A percentile compares a stretch with the other conserved stretches of the same genome.
phyloP scores from a whole-genome alignment of 2,329 filamentous ascomycete genomes.

The Daldinia sp. region DNA sequence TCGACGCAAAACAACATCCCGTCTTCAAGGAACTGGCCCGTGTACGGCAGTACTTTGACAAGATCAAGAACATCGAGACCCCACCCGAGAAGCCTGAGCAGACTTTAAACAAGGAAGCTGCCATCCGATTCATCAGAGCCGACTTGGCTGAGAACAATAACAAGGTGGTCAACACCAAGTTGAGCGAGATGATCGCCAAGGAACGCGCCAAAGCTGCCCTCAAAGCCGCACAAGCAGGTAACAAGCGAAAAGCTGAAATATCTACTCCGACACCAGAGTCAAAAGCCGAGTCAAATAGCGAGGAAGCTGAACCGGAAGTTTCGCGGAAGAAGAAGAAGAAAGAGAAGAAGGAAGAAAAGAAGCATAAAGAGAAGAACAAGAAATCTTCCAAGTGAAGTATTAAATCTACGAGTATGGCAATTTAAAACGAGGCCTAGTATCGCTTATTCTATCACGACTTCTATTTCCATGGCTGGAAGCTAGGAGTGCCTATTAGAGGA shows the following conservation, averaged over 20 bases:
- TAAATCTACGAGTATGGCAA: background rate
- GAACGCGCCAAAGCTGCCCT: conserved; percentile 62
- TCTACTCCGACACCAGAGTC: conserved; percentile 31
- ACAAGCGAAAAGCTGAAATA: conserved; percentile 46
- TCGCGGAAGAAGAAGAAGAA: conserved; percentile 50
- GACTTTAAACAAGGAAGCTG: conserved; percentile 77
- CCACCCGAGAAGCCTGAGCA: conserved; percentile 62
- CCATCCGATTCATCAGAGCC: conserved; percentile 81
- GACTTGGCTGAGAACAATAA: conserved; percentile 70
- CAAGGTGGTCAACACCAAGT: conserved; percentile 59
- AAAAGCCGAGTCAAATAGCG: conserved; percentile 32
- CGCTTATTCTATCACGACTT: background rate
- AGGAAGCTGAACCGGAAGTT: conserved; percentile 52
- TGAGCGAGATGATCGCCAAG: conserved; percentile 65
- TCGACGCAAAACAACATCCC: conserved; percentile 83
- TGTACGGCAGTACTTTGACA: conserved; percentile 90
- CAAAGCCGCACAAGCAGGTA: conserved; percentile 51
- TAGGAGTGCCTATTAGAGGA: background rate
- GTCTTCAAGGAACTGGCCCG: conserved; percentile 87
- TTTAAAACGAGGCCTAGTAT: background rate
- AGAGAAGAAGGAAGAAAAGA: conserved; percentile 46
- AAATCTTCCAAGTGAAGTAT: conserved; percentile 33
- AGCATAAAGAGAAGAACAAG: conserved; percentile 48
- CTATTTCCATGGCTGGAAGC: background rate
- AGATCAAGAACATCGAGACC: conserved; percentile 81